Evolutionary conservation across 202 grass and related monocot genomes (phyloP).

Genomic region (Schoenoplectus triqueter): DNA sequence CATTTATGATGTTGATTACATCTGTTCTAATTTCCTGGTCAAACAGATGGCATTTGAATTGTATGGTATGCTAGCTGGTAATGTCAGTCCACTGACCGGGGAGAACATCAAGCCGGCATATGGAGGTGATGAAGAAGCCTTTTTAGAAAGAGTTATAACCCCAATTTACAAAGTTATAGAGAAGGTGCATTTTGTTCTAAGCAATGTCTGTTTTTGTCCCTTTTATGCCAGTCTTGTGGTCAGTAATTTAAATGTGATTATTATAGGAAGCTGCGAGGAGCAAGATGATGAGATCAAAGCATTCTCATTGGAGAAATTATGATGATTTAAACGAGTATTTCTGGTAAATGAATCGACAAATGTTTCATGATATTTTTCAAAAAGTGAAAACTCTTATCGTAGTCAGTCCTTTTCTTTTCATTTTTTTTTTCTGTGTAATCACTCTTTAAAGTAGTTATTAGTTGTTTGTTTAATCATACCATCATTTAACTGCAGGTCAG

Average conservation of each 20-base stretch:
- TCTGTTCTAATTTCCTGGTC: conserved; percentile 38
- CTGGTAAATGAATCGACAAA: conserved; percentile 50
- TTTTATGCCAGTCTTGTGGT: conserved; percentile 17
- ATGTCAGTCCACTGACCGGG: conserved; percentile 89
- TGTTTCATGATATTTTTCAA: not conserved
- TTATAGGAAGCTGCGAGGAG: conserved; percentile 87
- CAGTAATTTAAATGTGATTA: conserved; percentile 17
- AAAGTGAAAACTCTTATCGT: not conserved
- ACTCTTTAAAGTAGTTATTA: not conserved
- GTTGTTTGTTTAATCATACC: conserved; percentile 28
- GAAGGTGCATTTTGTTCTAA: conserved; percentile 52
- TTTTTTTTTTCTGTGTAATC: conserved; percentile 36
- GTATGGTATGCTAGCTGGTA: conserved; percentile 84
- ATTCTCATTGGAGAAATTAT: conserved; percentile 98
- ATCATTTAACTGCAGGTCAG: conserved; percentile 65
- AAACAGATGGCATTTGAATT: conserved; percentile 97
- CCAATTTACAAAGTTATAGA: conserved; percentile 83
- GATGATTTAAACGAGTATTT: conserved; percentile 99
- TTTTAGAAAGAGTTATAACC: conserved; percentile 82
- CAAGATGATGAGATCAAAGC: conserved; percentile 84
- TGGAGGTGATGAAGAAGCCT: conserved; percentile 89
- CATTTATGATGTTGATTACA: conserved; percentile 21
- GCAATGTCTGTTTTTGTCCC: not conserved
- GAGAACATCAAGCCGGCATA: conserved; percentile 95
- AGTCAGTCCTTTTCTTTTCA: conserved; percentile 33